phyloP scores from a whole-genome alignment of 2,329 filamentous ascomycete genomes.

The Diaporthe destruens region DNA sequence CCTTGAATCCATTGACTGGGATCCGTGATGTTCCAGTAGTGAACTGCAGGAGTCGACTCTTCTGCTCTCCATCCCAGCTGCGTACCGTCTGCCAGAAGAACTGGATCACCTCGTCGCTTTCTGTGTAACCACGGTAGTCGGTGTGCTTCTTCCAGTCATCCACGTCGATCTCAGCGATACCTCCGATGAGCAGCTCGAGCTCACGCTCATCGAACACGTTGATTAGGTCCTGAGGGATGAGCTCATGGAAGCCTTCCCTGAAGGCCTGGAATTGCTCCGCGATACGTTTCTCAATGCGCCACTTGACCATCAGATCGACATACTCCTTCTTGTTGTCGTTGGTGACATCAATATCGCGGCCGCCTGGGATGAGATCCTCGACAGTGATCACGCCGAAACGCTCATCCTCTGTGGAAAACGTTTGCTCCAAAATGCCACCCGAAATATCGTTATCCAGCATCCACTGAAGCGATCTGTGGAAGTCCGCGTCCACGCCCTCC shows the following conservation, averaged over 20 bases:
- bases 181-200: constrained; percentile 94
- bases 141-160: constrained; percentile 99
- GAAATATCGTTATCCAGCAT: constrained; percentile 97
- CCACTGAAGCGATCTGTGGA: constrained; percentile 97
- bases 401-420: constrained; percentile 97
- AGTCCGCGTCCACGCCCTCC: constrained; percentile 98
- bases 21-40: constrained; percentile 98
- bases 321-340: constrained; percentile 99
- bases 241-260: constrained; percentile 95
- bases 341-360: constrained; percentile 93
- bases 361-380: constrained; percentile 91
- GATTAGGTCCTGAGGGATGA: constrained; percentile 95
- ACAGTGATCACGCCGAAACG: constrained; percentile 94
- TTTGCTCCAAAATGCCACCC: constrained; percentile 92
- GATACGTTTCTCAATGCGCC: constrained; percentile 98
- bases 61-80: constrained; percentile 98
- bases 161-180: constrained; percentile 99
- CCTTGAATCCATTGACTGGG: constrained; percentile 99
- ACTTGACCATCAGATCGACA: constrained; percentile 97
- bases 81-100: constrained; percentile 99
- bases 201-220: constrained; percentile 99
- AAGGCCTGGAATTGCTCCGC: constrained; percentile 99
- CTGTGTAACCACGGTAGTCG: constrained; percentile 98
- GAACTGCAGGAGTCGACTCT: constrained; percentile 95
- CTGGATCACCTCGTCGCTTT: constrained; percentile 96